These are phyloP conservation scores for Coemansia sp. DNA, from an alignment of 192 early-diverging fungal genomes.

Conservation along the genomic window DNA sequence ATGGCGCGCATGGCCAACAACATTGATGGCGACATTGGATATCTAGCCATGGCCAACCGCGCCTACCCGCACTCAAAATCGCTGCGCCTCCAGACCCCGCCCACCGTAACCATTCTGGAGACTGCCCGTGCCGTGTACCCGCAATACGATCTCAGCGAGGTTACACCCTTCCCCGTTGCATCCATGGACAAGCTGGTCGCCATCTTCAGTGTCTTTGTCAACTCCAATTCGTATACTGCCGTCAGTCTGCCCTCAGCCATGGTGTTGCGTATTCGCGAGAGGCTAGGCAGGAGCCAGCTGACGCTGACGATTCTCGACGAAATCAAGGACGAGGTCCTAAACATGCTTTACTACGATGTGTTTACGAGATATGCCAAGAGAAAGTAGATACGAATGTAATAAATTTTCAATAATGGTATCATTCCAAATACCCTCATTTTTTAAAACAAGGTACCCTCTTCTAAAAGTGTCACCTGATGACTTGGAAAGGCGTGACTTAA, in stretches of 20 bases:
- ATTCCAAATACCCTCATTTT: neutral
- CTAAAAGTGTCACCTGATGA: neutral
- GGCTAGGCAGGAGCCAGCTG: constrained; percentile 30
- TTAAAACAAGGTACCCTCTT: neutral
- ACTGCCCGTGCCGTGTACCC: constrained; percentile 39
- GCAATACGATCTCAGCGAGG: constrained; percentile 29
- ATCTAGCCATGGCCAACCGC: constrained; percentile 31
- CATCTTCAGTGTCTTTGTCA: constrained; percentile 50
- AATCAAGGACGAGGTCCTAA: constrained; percentile 48
- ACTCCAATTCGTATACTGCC: constrained; percentile 44
- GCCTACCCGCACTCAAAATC: constrained; percentile 14
- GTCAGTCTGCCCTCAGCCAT: constrained; percentile 41
- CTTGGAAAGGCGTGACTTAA: neutral
- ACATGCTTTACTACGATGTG: constrained; percentile 52
- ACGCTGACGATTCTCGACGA: constrained; percentile 51
- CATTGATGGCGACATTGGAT: constrained; percentile 19
- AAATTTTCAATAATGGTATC: neutral
- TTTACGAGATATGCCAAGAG: constrained; percentile 44
- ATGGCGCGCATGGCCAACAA: constrained; percentile 29
- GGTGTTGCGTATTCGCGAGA: constrained; percentile 38
- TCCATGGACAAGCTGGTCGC: constrained; percentile 51
- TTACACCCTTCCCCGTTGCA: constrained; percentile 40
- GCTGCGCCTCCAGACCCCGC: constrained; percentile 33
- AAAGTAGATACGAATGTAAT: neutral
- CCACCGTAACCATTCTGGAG: constrained; percentile 43